Evolutionary conservation across 306 rosid genomes (phyloP), one percentile per base, ranked within the genome.

Genomic region (Dalbergia cultrata): DNA sequence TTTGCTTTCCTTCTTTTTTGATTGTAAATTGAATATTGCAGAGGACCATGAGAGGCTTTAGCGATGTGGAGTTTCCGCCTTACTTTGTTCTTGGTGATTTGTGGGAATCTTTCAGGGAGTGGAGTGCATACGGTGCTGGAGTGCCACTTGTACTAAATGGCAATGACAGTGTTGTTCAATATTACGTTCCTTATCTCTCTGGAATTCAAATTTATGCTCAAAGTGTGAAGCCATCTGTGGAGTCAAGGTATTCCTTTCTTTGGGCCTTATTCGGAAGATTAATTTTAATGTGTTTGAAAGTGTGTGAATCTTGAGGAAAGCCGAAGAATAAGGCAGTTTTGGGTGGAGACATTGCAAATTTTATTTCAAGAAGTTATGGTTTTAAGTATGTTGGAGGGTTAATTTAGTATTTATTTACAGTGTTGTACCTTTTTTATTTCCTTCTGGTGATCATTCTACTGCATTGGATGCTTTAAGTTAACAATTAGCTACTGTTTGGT

Each of bases 61-160:
- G 88, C 59, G 89, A 84, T 56, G 81, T 3, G 72, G 94, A 90
- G 64, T 80, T 4, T 85, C 92, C 82, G 86, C 98, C 98, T 14
- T 89, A 87, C 77, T 94, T 94, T 81, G 87, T 88, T 13, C 93
- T 94, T 11, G 88, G 92, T 70, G 97, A 94, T 83, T 72, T 94
- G 50, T 94, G 98, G 98, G 97, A 92, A 79, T 89, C 97, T 14
- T 94, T 94, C 67, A 84, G 86, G 86, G 98, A 94, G 58, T 90
- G 97, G 98, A 94, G 98, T 71, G 98, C 97, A 31, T 94, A 94
- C 67, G 98, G 98, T 12, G 97, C 93, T 18, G 98, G 98, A 78
- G 98, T 94, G 75, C 98, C 98, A 8, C 88, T 94, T 73, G 87
- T 94, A 59, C 75, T 94, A 57, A 89, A 94, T 77, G 94, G 86